Evolutionary conservation across 805 yeast genomes (phyloP), one percentile per base, ranked within the genome.

Genomic region (Metschnikowia gelsemii): DNA sequence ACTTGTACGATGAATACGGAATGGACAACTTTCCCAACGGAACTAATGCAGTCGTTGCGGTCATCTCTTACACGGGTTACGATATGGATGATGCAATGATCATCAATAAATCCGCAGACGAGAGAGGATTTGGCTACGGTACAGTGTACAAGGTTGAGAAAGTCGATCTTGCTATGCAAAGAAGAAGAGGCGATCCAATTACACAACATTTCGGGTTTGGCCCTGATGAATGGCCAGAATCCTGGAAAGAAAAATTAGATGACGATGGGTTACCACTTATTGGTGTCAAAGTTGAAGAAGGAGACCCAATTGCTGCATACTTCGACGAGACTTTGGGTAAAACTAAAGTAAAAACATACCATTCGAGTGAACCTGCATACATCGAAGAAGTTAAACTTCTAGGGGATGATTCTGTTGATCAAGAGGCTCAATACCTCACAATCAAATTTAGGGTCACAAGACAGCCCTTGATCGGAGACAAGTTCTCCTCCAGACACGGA

Each of bases 61-160:
- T 93, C 54, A 93, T 93, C 60, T 90, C 99, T 0, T 93, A 93
- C 64, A 93, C 99, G 1, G 99, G 99, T 55, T 93, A 93, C 62
- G 99, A 93, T 86, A 93, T 93, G 98, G 99, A 93, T 71, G 99
- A 93, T 67, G 99, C 99, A 61, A 91, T 93, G 98, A 93, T 93
- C 58, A 79, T 93, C 54, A 93, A 93, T 67, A 93, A 93, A 66
- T 86, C 96, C 37, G 97, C 98, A 0, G 95, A 90, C 57, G 99
- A 93, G 69, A 79, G 99, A 64, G 99, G 99, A 0, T 93, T 93
- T 52, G 98, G 95, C 14, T 91, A 93, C 57, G 99, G 99, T 68
- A 87, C 95, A 7, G 95, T 93, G 51, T 89, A 87, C 69, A 93
- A 93, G 68, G 93, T 86, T 22, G 99, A 93, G 63, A 88, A 87